phyloP scores from a whole-genome alignment of 306 rosid species.

The Erythrophleum fordii region DNA sequence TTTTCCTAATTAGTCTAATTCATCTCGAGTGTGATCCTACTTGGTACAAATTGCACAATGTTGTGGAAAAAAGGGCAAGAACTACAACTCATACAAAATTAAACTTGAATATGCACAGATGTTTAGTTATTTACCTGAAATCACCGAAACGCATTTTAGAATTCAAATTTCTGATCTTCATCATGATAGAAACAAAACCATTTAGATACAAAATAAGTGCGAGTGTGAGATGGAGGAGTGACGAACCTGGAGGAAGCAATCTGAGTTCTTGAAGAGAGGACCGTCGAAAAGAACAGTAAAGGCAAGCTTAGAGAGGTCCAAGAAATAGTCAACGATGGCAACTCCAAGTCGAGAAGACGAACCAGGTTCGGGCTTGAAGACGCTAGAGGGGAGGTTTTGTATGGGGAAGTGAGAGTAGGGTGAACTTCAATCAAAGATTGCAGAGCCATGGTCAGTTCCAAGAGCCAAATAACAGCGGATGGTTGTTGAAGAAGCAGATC shows the following conservation, averaged over 20 bases:
- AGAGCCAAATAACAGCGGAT: neutral
- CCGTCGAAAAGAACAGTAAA: conserved; percentile 79
- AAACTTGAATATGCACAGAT: conserved; percentile 7
- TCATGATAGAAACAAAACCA: neutral
- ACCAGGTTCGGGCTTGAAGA: conserved; percentile 64
- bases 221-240: neutral
- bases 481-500: neutral
- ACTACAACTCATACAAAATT: conserved; percentile 36
- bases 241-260: conserved; percentile 74
- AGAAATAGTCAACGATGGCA: conserved; percentile 82
- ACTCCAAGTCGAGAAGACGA: conserved; percentile 76
- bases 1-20: neutral
- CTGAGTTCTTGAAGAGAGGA: conserved; percentile 78
- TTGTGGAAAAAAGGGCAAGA: neutral
- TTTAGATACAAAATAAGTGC: no score
- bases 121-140: neutral
- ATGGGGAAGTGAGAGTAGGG: conserved; percentile 87
- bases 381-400: conserved; percentile 86
- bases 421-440: conserved; percentile 69
- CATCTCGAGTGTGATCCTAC: neutral
- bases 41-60: neutral
- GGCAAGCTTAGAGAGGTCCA: conserved; percentile 79
- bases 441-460: conserved; percentile 55
- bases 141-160: neutral
- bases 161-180: neutral